Base-by-base conservation (phyloP, 1,284 basidiomycete species). In the Leccinum huronense region DNA sequence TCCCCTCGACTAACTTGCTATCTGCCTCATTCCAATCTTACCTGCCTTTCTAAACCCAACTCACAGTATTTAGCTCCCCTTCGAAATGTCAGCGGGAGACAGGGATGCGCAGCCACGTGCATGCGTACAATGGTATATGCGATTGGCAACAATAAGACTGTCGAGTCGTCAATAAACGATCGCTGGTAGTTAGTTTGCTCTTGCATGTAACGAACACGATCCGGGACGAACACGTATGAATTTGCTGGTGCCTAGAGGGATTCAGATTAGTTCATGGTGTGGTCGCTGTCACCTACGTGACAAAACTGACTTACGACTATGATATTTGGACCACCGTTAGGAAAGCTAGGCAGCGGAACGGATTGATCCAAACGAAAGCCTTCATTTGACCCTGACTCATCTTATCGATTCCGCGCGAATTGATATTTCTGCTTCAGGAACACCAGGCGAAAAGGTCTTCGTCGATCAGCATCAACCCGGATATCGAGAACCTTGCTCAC, bases 1-100 rank as follows among this genome's bases (percentile, higher is more conserved):
- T 98, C 57, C 89, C 90, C 3, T 78, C 89, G 61, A 64, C 72
- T 3, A 89, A 87, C 23, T 27, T 27, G 83, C 81, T 92, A 30
- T 73, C 76, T 13, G 76, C 76, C 3, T 75, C 78, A 8, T 73
- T 90, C 2, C 88, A 87, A 0, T 19, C 75, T 0, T 71, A 75
- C 54, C 75, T 87, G 23, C 74, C 77, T 38, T 81, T 27, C 23
- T 27, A 27, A 27, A 27, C 23, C 23, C 23, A 27, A 27, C 23
- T 27, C 23, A 27, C 23, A 27, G 23, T 89, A 91, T 31, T 81
- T 80, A 1, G 77, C 78, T 45, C 84, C 84, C 85, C 88, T 42
- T 13, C 16, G 42, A 33, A 45, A 5, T 14, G n/a, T 27, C 65
- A 23, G 61, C 64, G 33, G 36, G 42, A 45, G 61, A 67, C 27